Base-by-base conservation (phyloP, 1,284 basidiomycete genomes). In the Naganishia liquefaciens region DNA sequence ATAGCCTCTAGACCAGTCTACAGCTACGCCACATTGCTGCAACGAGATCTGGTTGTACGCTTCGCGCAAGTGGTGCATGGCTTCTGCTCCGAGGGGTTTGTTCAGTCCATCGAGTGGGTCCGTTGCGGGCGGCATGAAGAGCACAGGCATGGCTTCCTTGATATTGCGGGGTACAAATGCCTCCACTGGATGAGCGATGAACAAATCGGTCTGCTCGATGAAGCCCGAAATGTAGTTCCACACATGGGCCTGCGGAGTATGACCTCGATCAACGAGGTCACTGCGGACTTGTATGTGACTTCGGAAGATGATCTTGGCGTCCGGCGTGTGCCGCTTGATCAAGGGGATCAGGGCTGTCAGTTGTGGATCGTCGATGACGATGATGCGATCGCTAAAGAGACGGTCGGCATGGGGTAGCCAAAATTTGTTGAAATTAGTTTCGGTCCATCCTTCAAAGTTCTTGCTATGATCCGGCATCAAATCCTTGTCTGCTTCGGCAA, bases 211-310 rank as follows among this genome's bases (percentile, higher is more conserved):
- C 30, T 87, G 82, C 75, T 90, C 83, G 73, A 93, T 90, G 77
- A 91, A 91, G 71, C 90, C 87, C 87, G 88, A 93, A 19, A 93
- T 82, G 76, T 92, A 93, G 72, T 91, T 84, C 90, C 91, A 93
- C 13, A 92, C 90, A 70, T 89, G 88, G 72, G 88, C 85, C 73
- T 93, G 90, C 30, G 89, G 88, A 6, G 90, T 91, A 44, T 62
- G 65, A 2, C 72, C 70, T 19, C 74, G 70, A 62, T 78, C 72
- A 2, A 73, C 74, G 15, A 78, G 68, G 43, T 73, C 68, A 21
- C 72, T 73, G 68, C 74, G 75, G 61, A 77, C 90, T 80, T 93
- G 91, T 68, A 93, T 93, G 80, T 93, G 91, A 50, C 90, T 93
- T 46, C 91, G 87, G 77, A 93, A 93, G 69, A 92, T 82, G 73